Percentiles rank a stretch among this genome's conserved stretches.
Conservation (phyloP, 225 moss, liverwort and hornwort species). For the Rhytidiadelphus loreus region DNA sequence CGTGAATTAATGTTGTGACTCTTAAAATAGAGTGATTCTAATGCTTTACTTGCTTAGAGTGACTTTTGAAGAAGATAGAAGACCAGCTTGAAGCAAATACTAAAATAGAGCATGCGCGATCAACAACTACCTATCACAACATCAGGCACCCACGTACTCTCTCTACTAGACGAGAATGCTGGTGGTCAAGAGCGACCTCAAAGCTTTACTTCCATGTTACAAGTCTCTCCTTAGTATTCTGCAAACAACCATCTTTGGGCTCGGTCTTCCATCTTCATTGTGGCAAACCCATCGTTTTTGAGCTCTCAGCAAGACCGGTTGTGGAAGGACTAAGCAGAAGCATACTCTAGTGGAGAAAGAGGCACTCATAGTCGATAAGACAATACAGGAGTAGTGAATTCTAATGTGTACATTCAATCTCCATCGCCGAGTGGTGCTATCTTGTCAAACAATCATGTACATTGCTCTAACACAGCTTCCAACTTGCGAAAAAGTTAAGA, state of each 20-base stretch:
- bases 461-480: neutral
- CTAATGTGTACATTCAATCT: neutral
- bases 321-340: conserved; percentile 44
- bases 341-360: conserved; percentile 30
- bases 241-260: conserved; percentile 6
- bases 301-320: conserved; percentile 39
- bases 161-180: conserved; percentile 23
- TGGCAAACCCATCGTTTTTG: conserved; percentile 26
- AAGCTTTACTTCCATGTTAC: conserved; percentile 11
- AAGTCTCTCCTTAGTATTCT: conserved; percentile 15
- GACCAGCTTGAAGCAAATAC: neutral
- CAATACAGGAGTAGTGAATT: neutral
- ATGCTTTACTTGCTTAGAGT: neutral
- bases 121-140: neutral
- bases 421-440: conserved; percentile 7
- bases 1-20: neutral
- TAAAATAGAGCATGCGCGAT: neutral
- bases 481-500: conserved; percentile 1
- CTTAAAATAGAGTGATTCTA: neutral
- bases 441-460: conserved; percentile 8
- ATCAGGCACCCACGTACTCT: conserved; percentile 2
- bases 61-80: neutral
- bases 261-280: conserved; percentile 29
- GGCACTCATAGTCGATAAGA: conserved; percentile 28
- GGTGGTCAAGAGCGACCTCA: neutral